These are phyloP conservation scores for Arthrobotrys megalospora DNA, from an alignment of 2,329 filamentous ascomycete species.

Conservation along the genomic window DNA sequence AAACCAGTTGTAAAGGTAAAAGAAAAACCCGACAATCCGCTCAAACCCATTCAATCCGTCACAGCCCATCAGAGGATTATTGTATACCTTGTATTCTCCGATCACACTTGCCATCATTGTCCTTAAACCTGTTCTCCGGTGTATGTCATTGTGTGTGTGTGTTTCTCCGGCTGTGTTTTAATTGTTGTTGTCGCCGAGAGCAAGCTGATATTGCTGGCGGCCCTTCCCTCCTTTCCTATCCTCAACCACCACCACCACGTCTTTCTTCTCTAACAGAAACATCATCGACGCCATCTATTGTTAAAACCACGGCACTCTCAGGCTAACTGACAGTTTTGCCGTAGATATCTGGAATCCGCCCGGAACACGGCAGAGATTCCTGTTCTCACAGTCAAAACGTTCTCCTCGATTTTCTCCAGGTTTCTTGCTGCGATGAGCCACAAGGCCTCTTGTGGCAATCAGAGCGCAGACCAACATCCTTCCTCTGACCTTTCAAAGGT, in stretches of 20 bases:
- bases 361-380: conserved; percentile 26
- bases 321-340: conserved; percentile 5
- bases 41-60: not conserved
- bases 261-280: not conserved
- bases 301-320: not conserved
- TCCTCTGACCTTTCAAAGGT: conserved; percentile 28
- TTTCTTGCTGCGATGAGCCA: conserved; percentile 60
- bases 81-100: not conserved
- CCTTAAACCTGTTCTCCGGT: not conserved
- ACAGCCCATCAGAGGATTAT: not conserved
- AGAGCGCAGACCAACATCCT: conserved; percentile 38
- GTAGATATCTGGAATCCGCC: conserved; percentile 17
- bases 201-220: conserved; percentile 1
- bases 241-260: conserved; percentile 2
- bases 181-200: not conserved
- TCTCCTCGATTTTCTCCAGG: conserved; percentile 26
- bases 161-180: not conserved
- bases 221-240: not conserved
- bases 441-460: conserved; percentile 51
- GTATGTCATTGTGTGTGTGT: not conserved
- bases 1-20: conserved; percentile 27
- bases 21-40: not conserved
- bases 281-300: not conserved
- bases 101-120: not conserved
- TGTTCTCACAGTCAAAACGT: conserved; percentile 25